phyloP scores from a whole-genome alignment of 768 basidiomycete species.

The Auriscalpium vulgare region DNA sequence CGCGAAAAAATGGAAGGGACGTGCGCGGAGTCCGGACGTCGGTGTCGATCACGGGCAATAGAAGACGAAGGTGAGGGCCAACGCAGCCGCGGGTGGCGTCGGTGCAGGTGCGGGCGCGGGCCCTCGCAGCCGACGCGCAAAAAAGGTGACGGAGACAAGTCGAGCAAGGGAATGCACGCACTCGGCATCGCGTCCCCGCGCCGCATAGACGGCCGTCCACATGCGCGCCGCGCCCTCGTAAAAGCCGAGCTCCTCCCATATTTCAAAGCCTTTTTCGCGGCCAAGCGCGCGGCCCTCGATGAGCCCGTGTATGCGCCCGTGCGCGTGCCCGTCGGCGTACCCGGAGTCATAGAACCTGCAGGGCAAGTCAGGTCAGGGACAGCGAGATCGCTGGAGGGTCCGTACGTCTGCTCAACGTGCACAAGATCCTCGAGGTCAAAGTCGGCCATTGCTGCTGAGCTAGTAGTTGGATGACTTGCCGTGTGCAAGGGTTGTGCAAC shows the following conservation, averaged over 20 bases:
- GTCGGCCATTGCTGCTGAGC: background rate
- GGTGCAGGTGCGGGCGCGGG: no score
- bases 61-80: no score
- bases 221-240: slow-evolving; percentile 79
- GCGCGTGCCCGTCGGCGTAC: slow-evolving; percentile 67
- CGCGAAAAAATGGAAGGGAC: no score
- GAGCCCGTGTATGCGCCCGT: slow-evolving; percentile 83
- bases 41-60: no score
- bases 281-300: slow-evolving; percentile 90
- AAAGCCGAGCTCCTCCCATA: slow-evolving; percentile 96
- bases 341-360: slow-evolving; percentile 76
- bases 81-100: no score
- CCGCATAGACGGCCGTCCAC: slow-evolving; percentile 48
- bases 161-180: slow-evolving; percentile 24
- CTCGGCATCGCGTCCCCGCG: slow-evolving; percentile 38
- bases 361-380: background rate
- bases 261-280: slow-evolving; percentile 84
- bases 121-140: no score
- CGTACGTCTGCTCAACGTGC: slow-evolving; percentile 25
- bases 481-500: no score
- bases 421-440: slow-evolving; percentile 24
- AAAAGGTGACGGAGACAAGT: background rate
- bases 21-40: no score
- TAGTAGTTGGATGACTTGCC: no score
- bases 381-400: background rate